These are phyloP conservation scores for Ordospora pajunii DNA, from an alignment of 371 early-diverging fungal genomes.

Conservation along the genomic window DNA sequence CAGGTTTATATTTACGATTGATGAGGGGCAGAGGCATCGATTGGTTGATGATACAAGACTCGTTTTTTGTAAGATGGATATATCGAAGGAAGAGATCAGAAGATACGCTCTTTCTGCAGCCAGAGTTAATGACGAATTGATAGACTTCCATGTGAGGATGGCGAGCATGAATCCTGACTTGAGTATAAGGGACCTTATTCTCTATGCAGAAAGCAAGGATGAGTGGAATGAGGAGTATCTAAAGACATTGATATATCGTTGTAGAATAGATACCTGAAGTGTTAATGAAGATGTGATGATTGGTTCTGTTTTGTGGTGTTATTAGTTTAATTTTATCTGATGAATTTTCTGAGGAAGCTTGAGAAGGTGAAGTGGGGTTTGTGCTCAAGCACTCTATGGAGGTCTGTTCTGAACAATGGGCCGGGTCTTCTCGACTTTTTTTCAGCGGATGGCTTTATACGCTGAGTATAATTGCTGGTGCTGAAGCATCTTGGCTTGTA, in stretches of 20 bases:
- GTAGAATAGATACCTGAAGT: not conserved
- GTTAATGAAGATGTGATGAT: no score
- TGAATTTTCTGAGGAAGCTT: constrained; percentile 8
- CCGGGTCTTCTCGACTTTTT: not conserved
- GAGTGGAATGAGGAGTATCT: not conserved
- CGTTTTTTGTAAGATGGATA: not conserved
- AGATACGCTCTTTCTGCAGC: not conserved
- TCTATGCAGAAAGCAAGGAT: not conserved
- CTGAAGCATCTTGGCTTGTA: not conserved
- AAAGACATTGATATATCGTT: not conserved
- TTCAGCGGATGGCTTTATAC: not conserved
- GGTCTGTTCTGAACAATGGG: constrained; percentile 1
- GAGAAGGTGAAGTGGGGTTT: constrained; percentile 7
- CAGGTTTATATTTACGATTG: constrained; percentile 33
- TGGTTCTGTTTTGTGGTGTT: no score
- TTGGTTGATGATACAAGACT: constrained; percentile 17
- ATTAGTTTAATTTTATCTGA: not conserved
- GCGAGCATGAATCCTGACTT: not conserved
- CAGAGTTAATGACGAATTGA: not conserved
- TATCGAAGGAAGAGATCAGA: not conserved
- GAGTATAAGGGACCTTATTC: not conserved
- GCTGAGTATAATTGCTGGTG: not conserved
- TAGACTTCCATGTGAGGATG: not conserved
- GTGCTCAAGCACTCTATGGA: not conserved
- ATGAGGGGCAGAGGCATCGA: not conserved